Evolutionary conservation across 768 basidiomycete species (phyloP).

Genomic region (Amanita jacksonii): DNA sequence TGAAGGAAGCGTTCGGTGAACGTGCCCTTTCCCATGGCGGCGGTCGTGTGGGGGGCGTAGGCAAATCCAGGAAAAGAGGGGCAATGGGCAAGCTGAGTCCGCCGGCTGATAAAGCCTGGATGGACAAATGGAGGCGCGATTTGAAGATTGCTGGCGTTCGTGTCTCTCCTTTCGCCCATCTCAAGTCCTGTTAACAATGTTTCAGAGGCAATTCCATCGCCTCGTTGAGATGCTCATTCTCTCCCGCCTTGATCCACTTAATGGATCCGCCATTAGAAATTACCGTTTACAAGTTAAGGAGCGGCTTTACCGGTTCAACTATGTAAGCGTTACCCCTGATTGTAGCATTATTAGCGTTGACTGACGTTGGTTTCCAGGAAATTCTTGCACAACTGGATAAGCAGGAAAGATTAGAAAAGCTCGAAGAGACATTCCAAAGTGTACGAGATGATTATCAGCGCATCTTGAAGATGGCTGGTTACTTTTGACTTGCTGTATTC

Average conservation of each 20-base stretch:
- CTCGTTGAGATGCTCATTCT: conserved; percentile 88
- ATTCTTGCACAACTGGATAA: conserved; percentile 81
- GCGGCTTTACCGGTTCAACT: conserved; percentile 91
- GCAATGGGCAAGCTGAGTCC: conserved; percentile 62
- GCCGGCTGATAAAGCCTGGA: conserved; percentile 68
- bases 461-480: conserved; percentile 34
- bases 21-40: conserved; percentile 37
- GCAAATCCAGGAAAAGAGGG: conserved; percentile 27
- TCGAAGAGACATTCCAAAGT: conserved; percentile 88
- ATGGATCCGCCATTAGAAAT: conserved; percentile 44
- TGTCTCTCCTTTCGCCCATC: conserved; percentile 1
- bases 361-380: conserved; percentile 43
- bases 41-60: conserved; percentile 35
- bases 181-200: conserved; percentile 4
- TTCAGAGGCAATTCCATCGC: conserved; percentile 86
- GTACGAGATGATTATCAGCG: conserved; percentile 81
- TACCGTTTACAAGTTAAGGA: conserved; percentile 93
- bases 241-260: conserved; percentile 52
- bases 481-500: neutral
- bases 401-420: conserved; percentile 76
- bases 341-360: neutral
- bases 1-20: conserved; percentile 57
- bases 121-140: conserved; percentile 70
- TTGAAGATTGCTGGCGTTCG: conserved; percentile 85
- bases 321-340: conserved; percentile 50